Evolutionary conservation across 2,329 filamentous ascomycete genomes (phyloP).

Genomic region (Metarhizium guizhouense): DNA sequence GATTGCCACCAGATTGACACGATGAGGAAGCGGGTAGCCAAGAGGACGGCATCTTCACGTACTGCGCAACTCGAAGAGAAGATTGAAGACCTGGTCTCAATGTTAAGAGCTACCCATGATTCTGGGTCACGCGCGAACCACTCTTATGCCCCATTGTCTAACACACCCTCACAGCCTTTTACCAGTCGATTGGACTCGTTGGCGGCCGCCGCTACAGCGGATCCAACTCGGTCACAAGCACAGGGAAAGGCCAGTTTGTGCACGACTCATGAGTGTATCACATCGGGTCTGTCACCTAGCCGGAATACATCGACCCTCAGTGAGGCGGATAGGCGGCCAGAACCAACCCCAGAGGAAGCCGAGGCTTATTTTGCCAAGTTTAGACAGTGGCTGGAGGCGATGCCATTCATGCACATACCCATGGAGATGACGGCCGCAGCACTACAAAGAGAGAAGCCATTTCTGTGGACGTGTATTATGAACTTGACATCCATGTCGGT

Average conservation of each 20-base stretch:
- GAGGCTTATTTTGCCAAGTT: conserved; percentile 33
- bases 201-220: conserved; percentile 26
- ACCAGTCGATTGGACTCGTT: conserved; percentile 27
- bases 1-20: conserved; percentile 35
- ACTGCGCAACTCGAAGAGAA: conserved; percentile 41
- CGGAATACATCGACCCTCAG: neutral
- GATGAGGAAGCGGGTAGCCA: conserved; percentile 26
- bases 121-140: neutral
- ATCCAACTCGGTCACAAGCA: neutral
- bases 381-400: conserved; percentile 29
- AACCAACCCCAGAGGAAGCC: conserved; percentile 26
- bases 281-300: neutral
- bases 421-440: conserved; percentile 24
- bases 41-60: conserved; percentile 24
- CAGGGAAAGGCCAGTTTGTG: neutral
- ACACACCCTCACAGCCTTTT: conserved; percentile 6
- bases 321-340: conserved; percentile 13
- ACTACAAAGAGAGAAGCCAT: conserved; percentile 34
- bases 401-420: conserved; percentile 36
- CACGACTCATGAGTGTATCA: neutral
- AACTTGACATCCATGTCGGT: conserved; percentile 34
- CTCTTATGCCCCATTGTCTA: conserved; percentile 1
- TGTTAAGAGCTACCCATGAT: conserved; percentile 27
- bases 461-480: conserved; percentile 41
- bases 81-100: conserved; percentile 37